A percentile compares a stretch with the other conserved stretches of the same genome.
These are phyloP conservation scores for Coemansia sp. DNA, from an alignment of 192 early-diverging fungal genomes.

Conservation along the genomic window DNA sequence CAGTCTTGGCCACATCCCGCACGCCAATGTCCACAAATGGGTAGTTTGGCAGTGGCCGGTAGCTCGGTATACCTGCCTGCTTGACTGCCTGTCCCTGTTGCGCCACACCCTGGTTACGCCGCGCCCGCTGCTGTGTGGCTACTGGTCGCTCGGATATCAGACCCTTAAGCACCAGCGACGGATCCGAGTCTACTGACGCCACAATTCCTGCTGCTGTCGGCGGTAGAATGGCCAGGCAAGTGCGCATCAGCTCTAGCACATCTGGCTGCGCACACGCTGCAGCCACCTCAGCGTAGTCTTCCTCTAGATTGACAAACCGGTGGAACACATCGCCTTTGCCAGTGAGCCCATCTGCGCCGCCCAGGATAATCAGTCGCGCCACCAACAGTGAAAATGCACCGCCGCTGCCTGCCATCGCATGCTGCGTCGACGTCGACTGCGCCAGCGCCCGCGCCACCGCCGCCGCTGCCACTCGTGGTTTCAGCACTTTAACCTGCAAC, in stretches of 20 bases:
- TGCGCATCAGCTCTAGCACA: conserved; percentile 62
- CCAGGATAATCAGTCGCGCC: conserved; percentile 64
- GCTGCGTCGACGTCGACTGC: conserved; percentile 47
- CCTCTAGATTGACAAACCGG: conserved; percentile 77
- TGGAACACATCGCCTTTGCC: conserved; percentile 54
- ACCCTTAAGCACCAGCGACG: conserved; percentile 50
- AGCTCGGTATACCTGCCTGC: conserved; percentile 17
- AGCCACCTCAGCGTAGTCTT: conserved; percentile 64
- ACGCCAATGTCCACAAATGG: conserved; percentile 28
- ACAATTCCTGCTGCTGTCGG: conserved; percentile 73
- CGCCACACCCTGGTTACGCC: conserved; percentile 3
- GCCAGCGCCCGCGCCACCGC: conserved; percentile 58
- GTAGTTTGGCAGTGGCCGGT: conserved; percentile 35
- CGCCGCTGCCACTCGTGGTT: conserved; percentile 42
- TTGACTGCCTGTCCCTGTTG: conserved; percentile 16
- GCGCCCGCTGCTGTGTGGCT: conserved; percentile 11
- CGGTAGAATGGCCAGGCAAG: conserved; percentile 65
- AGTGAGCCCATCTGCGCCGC: conserved; percentile 40
- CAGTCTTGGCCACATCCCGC: neutral
- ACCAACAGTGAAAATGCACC: conserved; percentile 61
- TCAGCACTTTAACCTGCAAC: conserved; percentile 40
- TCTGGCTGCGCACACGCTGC: conserved; percentile 40
- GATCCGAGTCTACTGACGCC: conserved; percentile 56
- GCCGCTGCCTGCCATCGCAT: conserved; percentile 47
- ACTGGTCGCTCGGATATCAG: conserved; percentile 48